Conservation (phyloP, 495 filamentous ascomycete genomes). For the Penicillium lividum region DNA sequence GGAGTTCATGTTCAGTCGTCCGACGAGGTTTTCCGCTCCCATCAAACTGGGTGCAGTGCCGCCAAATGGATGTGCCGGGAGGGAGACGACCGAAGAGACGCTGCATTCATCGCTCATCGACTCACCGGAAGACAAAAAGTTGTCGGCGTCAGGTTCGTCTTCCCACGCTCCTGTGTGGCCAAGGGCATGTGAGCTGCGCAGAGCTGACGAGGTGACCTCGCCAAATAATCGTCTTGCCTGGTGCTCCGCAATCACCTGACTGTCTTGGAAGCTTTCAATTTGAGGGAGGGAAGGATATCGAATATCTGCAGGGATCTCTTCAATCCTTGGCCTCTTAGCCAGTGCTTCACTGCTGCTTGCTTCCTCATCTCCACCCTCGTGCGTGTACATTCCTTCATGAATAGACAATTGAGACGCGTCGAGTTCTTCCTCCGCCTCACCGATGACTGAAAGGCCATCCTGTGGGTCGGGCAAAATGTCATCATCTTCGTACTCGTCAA, state of each 20-base stretch:
- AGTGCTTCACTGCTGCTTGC: conserved; percentile 37
- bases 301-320: conserved; percentile 34
- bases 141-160: conserved; percentile 30
- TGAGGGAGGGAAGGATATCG: conserved; percentile 46
- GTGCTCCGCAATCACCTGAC: conserved; percentile 30
- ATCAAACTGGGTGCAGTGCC: conserved; percentile 59
- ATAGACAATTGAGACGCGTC: conserved; percentile 67
- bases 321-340: conserved; percentile 42
- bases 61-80: conserved; percentile 40
- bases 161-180: conserved; percentile 34
- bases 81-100: conserved; percentile 44
- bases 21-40: conserved; percentile 67
- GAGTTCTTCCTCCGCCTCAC: conserved; percentile 50
- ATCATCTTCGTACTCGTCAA: conserved; percentile 48
- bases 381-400: conserved; percentile 30
- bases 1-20: conserved; percentile 68
- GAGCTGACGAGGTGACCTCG: conserved; percentile 70
- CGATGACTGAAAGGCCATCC: conserved; percentile 45
- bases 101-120: conserved; percentile 45
- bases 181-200: conserved; percentile 63
- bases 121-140: conserved; percentile 47
- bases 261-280: conserved; percentile 42
- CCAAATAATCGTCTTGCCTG: conserved; percentile 68
- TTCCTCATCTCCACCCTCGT: conserved; percentile 31
- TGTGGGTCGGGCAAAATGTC: conserved; percentile 54